A percentile compares a stretch with the other conserved stretches of the same genome.
Conservation (phyloP, 2,329 filamentous ascomycete genomes). For the Alternaria infectoria region DNA sequence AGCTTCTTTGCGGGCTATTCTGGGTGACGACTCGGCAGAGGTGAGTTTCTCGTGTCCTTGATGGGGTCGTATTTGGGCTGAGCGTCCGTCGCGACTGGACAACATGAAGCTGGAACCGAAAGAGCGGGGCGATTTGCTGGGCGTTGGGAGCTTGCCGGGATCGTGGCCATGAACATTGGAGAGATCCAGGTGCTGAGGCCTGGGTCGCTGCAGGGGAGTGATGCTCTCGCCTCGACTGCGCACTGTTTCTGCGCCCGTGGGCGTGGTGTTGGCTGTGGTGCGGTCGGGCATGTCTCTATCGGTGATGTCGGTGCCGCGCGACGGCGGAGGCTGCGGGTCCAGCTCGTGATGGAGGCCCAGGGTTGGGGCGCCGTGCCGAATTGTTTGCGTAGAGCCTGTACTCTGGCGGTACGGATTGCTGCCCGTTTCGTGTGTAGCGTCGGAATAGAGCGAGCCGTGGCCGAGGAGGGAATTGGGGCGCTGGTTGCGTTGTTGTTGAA, state of each 20-base stretch:
- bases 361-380: conserved; percentile 28
- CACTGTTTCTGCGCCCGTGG: conserved; percentile 64
- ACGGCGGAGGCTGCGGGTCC: conserved; percentile 61
- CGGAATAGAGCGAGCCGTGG: conserved; percentile 40
- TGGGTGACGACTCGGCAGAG: conserved; percentile 78
- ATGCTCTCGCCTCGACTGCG: conserved; percentile 78
- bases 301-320: conserved; percentile 80
- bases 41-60: conserved; percentile 81
- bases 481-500: conserved; percentile 84
- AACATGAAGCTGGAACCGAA: conserved; percentile 78
- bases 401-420: conserved; percentile 47
- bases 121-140: conserved; percentile 74
- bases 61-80: conserved; percentile 54
- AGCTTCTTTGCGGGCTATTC: conserved; percentile 57
- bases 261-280: conserved; percentile 75
- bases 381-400: conserved; percentile 45
- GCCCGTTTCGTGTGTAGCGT: conserved; percentile 38
- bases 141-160: conserved; percentile 62
- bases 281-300: conserved; percentile 75
- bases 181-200: conserved; percentile 65
- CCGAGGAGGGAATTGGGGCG: conserved; percentile 52
- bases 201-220: conserved; percentile 70
- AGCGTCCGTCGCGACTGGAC: conserved; percentile 60
- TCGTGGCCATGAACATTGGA: conserved; percentile 64
- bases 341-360: conserved; percentile 45